phyloP scores from a whole-genome alignment of 139 green algal genomes.

The Chlamydomonas sphaeroides region DNA sequence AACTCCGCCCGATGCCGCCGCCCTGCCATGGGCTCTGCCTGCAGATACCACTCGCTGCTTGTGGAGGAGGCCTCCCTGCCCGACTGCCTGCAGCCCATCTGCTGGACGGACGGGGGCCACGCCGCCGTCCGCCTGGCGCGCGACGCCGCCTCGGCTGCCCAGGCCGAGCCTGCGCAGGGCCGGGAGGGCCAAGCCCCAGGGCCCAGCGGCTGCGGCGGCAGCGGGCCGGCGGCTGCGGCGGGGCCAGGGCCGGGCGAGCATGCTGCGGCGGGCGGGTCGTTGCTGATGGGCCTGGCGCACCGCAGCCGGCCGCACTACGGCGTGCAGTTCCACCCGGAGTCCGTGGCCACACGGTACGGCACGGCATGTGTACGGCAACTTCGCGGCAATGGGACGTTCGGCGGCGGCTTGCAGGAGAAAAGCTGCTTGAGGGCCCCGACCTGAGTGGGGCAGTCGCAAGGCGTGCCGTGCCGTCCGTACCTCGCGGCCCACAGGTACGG shows the following conservation, averaged over 20 bases:
- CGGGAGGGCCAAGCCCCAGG: too few species aligned
- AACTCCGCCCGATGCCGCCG: too few species aligned
- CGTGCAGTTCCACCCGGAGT: conserved; percentile 98
- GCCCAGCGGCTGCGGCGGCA: too few species aligned
- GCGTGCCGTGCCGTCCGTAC: conserved; percentile 98
- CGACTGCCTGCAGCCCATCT: conserved; percentile 75
- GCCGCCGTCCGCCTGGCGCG: conserved; percentile 55
- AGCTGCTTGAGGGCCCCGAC: too few species aligned
- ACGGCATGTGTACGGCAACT: too few species aligned
- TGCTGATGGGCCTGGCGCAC: conserved; percentile 92
- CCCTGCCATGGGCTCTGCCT: background rate
- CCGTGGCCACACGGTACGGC: conserved; percentile 81
- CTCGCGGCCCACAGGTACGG: conserved; percentile 86
- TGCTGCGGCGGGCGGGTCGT: background rate
- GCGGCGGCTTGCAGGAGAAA: too few species aligned
- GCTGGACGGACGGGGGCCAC: conserved; percentile 81
- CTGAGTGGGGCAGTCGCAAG: too few species aligned
- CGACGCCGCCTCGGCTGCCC: background rate
- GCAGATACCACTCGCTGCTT: conserved; percentile 94
- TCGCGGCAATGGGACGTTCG: too few species aligned
- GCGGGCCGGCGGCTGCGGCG: too few species aligned
- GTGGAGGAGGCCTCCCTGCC: conserved; percentile 81
- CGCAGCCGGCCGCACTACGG: conserved; percentile 81
- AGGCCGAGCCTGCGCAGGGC: background rate
- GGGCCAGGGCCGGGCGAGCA: background rate